Evolutionary conservation across 2,329 filamentous ascomycete species (phyloP).

Genomic region (Sporothrix euskadiensis): DNA sequence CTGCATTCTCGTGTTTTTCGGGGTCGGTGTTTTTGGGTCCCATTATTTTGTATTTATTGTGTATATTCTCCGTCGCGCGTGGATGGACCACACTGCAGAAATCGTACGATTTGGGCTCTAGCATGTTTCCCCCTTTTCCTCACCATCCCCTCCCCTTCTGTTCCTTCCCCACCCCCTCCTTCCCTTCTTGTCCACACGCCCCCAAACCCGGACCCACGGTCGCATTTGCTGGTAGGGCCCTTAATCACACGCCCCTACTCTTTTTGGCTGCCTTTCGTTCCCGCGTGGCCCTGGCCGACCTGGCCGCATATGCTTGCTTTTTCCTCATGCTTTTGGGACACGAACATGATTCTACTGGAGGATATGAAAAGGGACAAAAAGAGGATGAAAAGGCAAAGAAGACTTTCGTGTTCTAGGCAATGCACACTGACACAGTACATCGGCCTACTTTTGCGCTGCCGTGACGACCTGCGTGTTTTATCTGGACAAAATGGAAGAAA

Average conservation of each 20-base stretch:
- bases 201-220: constrained; percentile 16
- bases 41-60: constrained; percentile 17
- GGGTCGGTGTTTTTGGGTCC: neutral
- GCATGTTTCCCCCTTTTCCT: constrained; percentile 23
- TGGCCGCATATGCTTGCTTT: constrained; percentile 9
- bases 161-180: constrained; percentile 6
- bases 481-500: neutral
- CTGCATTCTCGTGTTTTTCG: neutral
- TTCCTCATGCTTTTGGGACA: neutral
- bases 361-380: neutral
- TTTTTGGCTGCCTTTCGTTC: neutral
- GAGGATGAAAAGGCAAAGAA: neutral
- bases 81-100: constrained; percentile 29
- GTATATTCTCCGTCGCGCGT: constrained; percentile 14
- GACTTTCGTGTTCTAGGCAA: neutral
- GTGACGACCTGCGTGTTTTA: neutral
- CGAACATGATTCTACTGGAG: neutral
- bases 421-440: no score
- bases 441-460: neutral
- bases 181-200: constrained; percentile 7
- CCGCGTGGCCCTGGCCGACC: neutral
- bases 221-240: neutral
- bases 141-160: constrained; percentile 13
- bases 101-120: constrained; percentile 33
- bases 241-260: neutral